Conservation (phyloP, 139 green algal genomes). For the Coelastrella sp. region DNA sequence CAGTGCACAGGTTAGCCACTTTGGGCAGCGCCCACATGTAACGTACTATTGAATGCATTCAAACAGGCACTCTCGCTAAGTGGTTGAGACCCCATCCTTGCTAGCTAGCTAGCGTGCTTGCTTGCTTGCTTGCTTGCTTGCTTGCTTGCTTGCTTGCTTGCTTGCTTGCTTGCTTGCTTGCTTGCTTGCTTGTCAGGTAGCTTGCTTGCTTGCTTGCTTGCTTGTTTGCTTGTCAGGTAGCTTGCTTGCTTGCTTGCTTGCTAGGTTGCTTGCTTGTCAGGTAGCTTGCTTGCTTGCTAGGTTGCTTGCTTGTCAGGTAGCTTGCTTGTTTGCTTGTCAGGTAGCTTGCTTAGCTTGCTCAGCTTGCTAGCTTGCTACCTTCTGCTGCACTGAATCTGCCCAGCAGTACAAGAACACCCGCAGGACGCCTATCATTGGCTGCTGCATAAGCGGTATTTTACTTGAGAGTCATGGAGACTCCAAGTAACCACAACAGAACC, state of each 20-base stretch:
- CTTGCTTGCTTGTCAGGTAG: not conserved
- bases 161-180: not conserved
- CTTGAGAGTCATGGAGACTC: no score
- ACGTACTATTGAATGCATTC: not conserved
- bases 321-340: no score
- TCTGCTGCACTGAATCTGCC: not conserved
- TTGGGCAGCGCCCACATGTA: not conserved
- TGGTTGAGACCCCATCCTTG: not conserved
- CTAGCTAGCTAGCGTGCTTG: no score
- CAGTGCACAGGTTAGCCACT: constrained; percentile 26
- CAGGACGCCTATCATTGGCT: not conserved
- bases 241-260: not conserved
- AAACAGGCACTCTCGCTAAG: not conserved
- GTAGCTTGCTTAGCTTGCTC: no score
- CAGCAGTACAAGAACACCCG: no score
- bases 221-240: no score
- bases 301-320: no score
- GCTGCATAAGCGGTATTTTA: not conserved
- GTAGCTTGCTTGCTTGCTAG: not conserved
- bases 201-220: not conserved
- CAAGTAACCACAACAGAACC: no score
- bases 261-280: not conserved
- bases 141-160: not conserved
- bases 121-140: not conserved
- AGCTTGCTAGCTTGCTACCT: not conserved